phyloP scores from a whole-genome alignment of 805 yeast species.

The Maudiozyma barnettii region DNA sequence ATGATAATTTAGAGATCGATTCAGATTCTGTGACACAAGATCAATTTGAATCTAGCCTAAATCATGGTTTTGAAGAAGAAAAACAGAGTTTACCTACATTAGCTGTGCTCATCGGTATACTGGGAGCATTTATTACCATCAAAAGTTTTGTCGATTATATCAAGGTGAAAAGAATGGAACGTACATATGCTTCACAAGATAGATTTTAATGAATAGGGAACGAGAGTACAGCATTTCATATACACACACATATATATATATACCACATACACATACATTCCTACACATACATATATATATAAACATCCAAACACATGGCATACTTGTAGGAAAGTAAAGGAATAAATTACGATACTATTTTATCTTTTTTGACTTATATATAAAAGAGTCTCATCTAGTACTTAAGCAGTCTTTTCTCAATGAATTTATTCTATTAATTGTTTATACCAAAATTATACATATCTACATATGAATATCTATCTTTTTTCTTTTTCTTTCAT shows the following conservation, averaged over 20 bases:
- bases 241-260: too few species aligned
- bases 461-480: not conserved
- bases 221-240: too few species aligned
- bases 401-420: not conserved
- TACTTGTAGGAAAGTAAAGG: too few species aligned
- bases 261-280: not conserved
- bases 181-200: conserved; percentile 24
- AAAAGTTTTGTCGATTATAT: conserved; percentile 66
- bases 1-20: conserved; percentile 32
- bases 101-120: conserved; percentile 52
- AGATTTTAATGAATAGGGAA: not conserved
- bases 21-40: conserved; percentile 19
- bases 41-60: conserved; percentile 22
- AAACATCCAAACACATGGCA: too few species aligned
- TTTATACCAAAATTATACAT: not conserved
- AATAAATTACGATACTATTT: too few species aligned
- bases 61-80: conserved; percentile 27
- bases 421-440: too few species aligned
- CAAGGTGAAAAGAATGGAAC: conserved; percentile 70
- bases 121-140: conserved; percentile 57
- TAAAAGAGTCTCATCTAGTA: too few species aligned
- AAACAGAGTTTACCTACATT: conserved; percentile 38
- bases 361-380: too few species aligned
- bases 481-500: not conserved
- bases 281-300: not conserved